Base-by-base conservation (phyloP, 176 grass and related monocot genomes). In the Microstegium vimineum region DNA sequence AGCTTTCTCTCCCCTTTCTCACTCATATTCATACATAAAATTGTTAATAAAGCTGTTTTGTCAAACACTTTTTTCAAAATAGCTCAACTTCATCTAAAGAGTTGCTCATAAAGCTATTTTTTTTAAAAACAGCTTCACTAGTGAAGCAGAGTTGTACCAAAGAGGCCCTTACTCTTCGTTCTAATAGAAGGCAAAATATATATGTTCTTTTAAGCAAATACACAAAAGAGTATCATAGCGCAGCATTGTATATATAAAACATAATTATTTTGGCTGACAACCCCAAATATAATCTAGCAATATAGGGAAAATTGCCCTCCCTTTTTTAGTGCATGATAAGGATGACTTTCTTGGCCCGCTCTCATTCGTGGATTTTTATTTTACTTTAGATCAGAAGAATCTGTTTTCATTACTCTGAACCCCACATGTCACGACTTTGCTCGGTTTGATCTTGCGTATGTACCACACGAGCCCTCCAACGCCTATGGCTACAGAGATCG, bases 381-480 rank as follows among this genome's bases (percentile, higher is more conserved):
- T 6, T 1, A 3, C n/a, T 2, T 36, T 8, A 46, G 18, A 37
- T 90, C 70, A 98, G 66, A 98, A 98, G 51, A 91, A 88, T 68
- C 92, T 92, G 61, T 95, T 98, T 46, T 98, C 95, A 31, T 93
- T 95, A 30, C 84, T 95, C 61, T 93, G 88, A 66, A 98, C 92
- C 17, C 95, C 95, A 52, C 90, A 95, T 43, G 90, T 91, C 26
- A 98, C 92, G 22, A 90, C 92, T 82, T 86, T 98, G 40, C 74
- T 91, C 4, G 78, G 86, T 80, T 82, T 93, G 12, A 88, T 60
- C 82, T 91, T 95, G 41, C 86, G 87, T 38, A 95, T 51, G 82
- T 93, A 93, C 95, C 89, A 85, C n/a, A 91, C 82, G 14, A 98
- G 95, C n/a, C 75, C 86, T 38, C 89, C 90, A 47, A 94, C 41